Evolutionary conservation across 345 rosid genomes (phyloP).

Genomic region (Lumnitzera littorea): DNA sequence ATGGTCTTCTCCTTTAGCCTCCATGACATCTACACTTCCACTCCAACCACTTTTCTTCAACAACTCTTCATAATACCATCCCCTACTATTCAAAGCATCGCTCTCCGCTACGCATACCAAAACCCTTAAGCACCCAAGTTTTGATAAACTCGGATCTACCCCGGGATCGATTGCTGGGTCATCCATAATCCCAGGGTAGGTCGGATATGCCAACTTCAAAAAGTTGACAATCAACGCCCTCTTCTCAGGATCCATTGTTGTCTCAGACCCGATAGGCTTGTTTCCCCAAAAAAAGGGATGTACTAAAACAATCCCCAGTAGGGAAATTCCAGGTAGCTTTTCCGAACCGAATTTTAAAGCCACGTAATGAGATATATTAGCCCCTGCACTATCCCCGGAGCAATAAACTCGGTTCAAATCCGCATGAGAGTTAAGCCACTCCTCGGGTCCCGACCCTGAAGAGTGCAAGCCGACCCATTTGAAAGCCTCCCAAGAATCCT

Average conservation of each 20-base stretch:
- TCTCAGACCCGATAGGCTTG: constrained; percentile 13
- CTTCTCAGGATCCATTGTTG: background rate
- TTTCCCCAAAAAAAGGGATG: constrained; percentile 29
- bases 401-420: no score
- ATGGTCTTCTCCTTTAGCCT: constrained; percentile 31
- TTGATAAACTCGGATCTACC: constrained; percentile 23
- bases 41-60: constrained; percentile 36
- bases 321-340: no score
- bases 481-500: constrained; percentile 5
- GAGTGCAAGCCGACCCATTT: background rate
- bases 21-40: constrained; percentile 32
- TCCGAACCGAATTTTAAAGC: no score
- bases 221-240: background rate
- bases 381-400: no score
- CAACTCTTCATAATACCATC: constrained; percentile 23
- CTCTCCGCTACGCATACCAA: constrained; percentile 38
- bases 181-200: constrained; percentile 22
- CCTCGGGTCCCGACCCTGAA: background rate
- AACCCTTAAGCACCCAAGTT: constrained; percentile 28
- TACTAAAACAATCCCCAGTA: constrained; percentile 11
- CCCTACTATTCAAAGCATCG: constrained; percentile 28
- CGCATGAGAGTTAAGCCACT: background rate
- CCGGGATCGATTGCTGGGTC: constrained; percentile 44
- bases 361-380: no score
- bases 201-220: constrained; percentile 27